These are phyloP conservation scores for Adansonia grandidieri DNA, from an alignment of 441 rosid genomes.

Conservation along the genomic window DNA sequence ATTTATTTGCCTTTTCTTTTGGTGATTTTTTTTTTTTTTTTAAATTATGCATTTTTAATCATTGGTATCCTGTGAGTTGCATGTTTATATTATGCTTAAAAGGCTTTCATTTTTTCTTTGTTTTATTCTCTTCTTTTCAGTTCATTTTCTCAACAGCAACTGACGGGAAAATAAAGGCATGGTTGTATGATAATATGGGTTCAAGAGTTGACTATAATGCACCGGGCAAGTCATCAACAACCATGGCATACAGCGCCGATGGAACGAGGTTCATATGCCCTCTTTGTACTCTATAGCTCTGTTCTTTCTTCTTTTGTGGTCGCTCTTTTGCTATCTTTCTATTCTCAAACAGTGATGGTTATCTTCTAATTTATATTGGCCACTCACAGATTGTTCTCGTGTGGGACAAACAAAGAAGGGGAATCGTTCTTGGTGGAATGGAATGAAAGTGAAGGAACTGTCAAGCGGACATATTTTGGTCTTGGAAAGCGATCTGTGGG, in stretches of 20 bases:
- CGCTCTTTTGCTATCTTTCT: conserved; percentile 17
- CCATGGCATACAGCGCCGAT: conserved; percentile 82
- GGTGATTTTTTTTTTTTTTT: not conserved
- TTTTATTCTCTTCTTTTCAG: conserved; percentile 39
- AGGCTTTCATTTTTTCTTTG: conserved; percentile 19
- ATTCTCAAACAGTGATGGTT: conserved; percentile 17
- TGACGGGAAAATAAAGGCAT: conserved; percentile 88
- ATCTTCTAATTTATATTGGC: conserved; percentile 27
- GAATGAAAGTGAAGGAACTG: conserved; percentile 88
- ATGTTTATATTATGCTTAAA: conserved; percentile 7
- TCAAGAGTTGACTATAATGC: conserved; percentile 88
- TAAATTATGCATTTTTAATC: not conserved
- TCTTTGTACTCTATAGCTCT: conserved; percentile 20
- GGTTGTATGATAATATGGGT: conserved; percentile 73
- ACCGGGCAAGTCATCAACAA: conserved; percentile 71
- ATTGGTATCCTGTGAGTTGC: not conserved
- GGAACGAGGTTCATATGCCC: conserved; percentile 63
- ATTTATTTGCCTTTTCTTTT: not conserved
- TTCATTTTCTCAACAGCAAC: conserved; percentile 80
- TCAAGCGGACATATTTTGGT: conserved; percentile 63
- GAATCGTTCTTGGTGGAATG: conserved; percentile 81
- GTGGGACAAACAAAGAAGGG: conserved; percentile 80
- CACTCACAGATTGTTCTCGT: conserved; percentile 65
- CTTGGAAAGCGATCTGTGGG: conserved; percentile 69
- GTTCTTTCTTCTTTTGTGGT: conserved; percentile 18